Conservation (phyloP, 2,329 filamentous ascomycete species). For the Trichophyton schoenleinii region DNA sequence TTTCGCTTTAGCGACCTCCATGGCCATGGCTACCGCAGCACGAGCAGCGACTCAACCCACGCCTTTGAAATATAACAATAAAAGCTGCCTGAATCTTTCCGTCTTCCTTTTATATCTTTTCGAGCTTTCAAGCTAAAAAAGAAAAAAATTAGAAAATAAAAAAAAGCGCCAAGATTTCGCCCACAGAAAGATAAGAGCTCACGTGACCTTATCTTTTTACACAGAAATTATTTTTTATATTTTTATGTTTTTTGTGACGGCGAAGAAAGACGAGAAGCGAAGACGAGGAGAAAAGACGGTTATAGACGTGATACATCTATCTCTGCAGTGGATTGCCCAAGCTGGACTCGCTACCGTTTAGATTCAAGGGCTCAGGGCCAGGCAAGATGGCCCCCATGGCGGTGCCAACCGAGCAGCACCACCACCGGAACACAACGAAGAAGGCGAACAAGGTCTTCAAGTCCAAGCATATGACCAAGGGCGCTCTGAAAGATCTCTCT, state of each 20-base stretch:
- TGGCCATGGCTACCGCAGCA: constrained; percentile 1
- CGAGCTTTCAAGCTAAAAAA: background rate
- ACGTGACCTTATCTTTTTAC: constrained; percentile 6
- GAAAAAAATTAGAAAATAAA: constrained; percentile 11
- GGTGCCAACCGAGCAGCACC: constrained; percentile 51
- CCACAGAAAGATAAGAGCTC: constrained; percentile 5
- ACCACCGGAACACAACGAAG: constrained; percentile 90
- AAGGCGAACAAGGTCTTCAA: constrained; percentile 81
- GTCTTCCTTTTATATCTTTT: background rate
- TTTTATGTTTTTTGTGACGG: constrained; percentile 9
- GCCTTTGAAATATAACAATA: background rate
- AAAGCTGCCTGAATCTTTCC: background rate
- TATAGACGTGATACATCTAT: background rate
- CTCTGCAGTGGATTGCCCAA: constrained; percentile 4
- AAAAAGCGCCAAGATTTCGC: constrained; percentile 26
- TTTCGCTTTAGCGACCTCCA: constrained; percentile 11
- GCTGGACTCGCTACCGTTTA: constrained; percentile 50
- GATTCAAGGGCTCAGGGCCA: constrained; percentile 61
- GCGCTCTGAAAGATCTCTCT: constrained; percentile 65
- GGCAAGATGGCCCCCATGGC: constrained; percentile 62
- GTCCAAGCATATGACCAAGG: constrained; percentile 78
- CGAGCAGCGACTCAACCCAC: background rate
- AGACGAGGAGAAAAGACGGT: background rate
- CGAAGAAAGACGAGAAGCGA: background rate
- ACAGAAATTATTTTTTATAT: constrained; percentile 21